Base-by-base conservation (phyloP, 1,284 basidiomycete genomes). In the Pascua guehoae region DNA sequence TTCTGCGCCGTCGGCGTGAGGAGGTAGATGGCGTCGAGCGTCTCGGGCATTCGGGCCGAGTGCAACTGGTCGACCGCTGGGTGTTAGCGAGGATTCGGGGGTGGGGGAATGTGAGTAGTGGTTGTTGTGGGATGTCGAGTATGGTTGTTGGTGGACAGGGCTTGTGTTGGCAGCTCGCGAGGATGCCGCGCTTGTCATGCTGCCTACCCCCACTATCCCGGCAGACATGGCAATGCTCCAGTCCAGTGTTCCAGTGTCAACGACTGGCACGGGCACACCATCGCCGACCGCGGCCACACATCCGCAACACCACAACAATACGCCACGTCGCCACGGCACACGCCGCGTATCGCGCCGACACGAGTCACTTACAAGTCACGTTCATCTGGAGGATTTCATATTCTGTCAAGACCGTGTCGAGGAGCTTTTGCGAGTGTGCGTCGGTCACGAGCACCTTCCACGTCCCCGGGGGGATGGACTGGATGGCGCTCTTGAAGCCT, bases 381-480 rank as follows among this genome's bases (percentile, higher is more conserved):
- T 93, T 94, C 80, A 94, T 89, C 73, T 91, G 87, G 53, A 97
- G 77, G 55, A 97, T 88, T 73, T 97, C 93, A 70, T 89, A 91
- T 74, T 91, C 88, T 77, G 93, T 94, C 70, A 98, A 83, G 5
- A 95, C 91, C 2, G 88, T 85, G 58, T 88, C 84, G 54, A 99
- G 79, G 56, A 98, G 81, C 70, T 84, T 84, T 77, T 93, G 88
- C 37, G 92, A 88, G 78, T 91, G 85, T 62, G 93, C 88, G 77
- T 98, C 95, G 44, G 98, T 89, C 59, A 98, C 91, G 49, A 98
- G 84, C 68, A 95, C 88, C 84, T 98, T 98, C 95, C 95, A 98
- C 82, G 84, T 80, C 57, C 84, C 84, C 9, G 86, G 84, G 2
- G 89, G 88, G 68, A 89, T 86, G 47, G 69, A 91, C 85, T 70